phyloP scores from a whole-genome alignment of 768 basidiomycete genomes.

The Kwoniella europaea region DNA sequence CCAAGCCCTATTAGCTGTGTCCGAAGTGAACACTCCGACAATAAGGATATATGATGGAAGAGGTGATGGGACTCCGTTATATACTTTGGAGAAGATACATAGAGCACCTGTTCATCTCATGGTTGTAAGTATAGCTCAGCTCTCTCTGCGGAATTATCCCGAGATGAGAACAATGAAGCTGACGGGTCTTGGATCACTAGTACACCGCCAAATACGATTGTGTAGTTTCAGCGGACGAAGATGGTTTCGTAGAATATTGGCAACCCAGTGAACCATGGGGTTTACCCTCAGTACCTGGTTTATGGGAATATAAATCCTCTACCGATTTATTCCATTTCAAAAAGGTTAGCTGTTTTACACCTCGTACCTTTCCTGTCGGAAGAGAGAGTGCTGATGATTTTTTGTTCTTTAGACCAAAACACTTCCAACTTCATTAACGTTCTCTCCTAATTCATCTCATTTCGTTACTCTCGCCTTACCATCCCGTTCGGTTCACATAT shows the following conservation, averaged over 20 bases:
- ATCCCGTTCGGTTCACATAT: slow-evolving; percentile 90
- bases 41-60: slow-evolving; percentile 93
- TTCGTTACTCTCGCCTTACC: slow-evolving; percentile 90
- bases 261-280: slow-evolving; percentile 86
- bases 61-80: slow-evolving; percentile 77
- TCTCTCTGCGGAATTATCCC: background rate
- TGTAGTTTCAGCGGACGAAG: slow-evolving; percentile 91
- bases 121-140: slow-evolving; percentile 65
- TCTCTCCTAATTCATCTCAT: slow-evolving; percentile 85
- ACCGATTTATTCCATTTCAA: slow-evolving; percentile 98
- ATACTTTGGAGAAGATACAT: slow-evolving; percentile 78
- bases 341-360: slow-evolving; percentile 67
- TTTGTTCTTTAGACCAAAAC: slow-evolving; percentile 74
- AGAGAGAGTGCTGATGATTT: background rate
- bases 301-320: slow-evolving; percentile 89
- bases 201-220: slow-evolving; percentile 89
- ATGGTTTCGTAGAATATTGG: slow-evolving; percentile 97
- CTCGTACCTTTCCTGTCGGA: background rate
- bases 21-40: slow-evolving; percentile 73
- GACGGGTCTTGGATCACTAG: slow-evolving; percentile 59
- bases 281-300: slow-evolving; percentile 72
- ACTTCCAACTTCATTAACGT: slow-evolving; percentile 84
- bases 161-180: background rate
- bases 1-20: slow-evolving; percentile 86
- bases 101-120: slow-evolving; percentile 88